Evolutionary conservation across 2,329 filamentous ascomycete genomes (phyloP).

Genomic region (Drechslerella dactyloides): DNA sequence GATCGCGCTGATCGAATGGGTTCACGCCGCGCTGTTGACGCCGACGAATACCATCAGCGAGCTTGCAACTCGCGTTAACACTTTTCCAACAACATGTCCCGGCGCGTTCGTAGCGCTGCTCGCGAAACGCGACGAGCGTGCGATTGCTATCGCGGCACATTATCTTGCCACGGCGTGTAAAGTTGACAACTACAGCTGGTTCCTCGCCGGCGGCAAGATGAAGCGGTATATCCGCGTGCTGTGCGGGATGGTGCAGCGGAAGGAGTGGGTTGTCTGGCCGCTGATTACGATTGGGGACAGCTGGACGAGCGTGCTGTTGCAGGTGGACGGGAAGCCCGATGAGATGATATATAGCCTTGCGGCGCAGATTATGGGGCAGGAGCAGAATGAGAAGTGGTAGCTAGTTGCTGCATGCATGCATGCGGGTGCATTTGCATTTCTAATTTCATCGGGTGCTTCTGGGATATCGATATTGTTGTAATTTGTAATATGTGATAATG

Average conservation of each 20-base stretch:
- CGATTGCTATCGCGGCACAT: conserved; percentile 46
- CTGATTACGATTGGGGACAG: conserved; percentile 50
- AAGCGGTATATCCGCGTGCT: conserved; percentile 46
- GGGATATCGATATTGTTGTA: no score
- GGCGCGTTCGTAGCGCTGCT: conserved; percentile 38
- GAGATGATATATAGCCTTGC: conserved; percentile 31
- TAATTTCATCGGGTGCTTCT: no score
- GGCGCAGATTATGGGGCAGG: conserved; percentile 21
- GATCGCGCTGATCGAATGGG: conserved; percentile 47
- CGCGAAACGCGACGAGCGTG: conserved; percentile 34
- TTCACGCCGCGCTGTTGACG: conserved; percentile 36
- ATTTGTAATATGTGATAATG: background rate
- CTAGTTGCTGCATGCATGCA: no score
- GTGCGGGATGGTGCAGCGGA: conserved; percentile 41
- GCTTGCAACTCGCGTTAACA: conserved; percentile 36
- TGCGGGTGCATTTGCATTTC: no score
- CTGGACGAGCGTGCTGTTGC: conserved; percentile 46
- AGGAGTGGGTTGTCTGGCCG: conserved; percentile 49
- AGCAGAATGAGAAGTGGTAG: background rate
- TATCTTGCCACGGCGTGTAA: conserved; percentile 49
- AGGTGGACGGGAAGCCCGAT: conserved; percentile 35
- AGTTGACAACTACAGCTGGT: conserved; percentile 49
- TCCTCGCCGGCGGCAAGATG: conserved; percentile 45
- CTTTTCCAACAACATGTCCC: conserved; percentile 42
- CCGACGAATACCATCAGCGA: conserved; percentile 3